Evolutionary conservation across 768 basidiomycete genomes (phyloP).

Genomic region (Daedalea quercina): DNA sequence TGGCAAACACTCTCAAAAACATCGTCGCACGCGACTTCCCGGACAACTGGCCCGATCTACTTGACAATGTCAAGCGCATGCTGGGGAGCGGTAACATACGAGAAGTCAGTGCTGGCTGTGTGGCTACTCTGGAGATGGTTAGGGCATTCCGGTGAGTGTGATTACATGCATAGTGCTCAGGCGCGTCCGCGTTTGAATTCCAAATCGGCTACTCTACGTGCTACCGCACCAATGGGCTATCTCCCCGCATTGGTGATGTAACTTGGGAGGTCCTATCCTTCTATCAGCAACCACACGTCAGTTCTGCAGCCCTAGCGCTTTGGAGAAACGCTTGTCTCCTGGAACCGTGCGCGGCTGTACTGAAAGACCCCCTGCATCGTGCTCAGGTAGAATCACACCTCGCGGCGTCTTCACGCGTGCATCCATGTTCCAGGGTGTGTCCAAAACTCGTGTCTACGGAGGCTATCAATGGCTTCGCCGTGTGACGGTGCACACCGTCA

Average conservation of each 20-base stretch:
- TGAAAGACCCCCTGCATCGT: too few species aligned
- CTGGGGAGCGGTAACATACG: constrained; percentile 57
- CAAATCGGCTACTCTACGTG: too few species aligned
- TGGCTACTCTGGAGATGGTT: constrained; percentile 72
- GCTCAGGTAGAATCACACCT: too few species aligned
- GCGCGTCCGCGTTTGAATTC: neutral
- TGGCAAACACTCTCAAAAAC: constrained; percentile 66
- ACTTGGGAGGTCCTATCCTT: too few species aligned
- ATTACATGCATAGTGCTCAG: neutral
- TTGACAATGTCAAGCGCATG: constrained; percentile 61
- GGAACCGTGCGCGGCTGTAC: too few species aligned
- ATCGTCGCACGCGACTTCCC: constrained; percentile 77
- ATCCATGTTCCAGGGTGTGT: too few species aligned
- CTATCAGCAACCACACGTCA: too few species aligned
- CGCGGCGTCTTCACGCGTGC: too few species aligned
- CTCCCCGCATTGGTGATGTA: too few species aligned
- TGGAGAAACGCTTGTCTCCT: too few species aligned
- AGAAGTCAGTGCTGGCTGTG: constrained; percentile 76
- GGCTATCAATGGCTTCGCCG: neutral
- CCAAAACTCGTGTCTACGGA: neutral
- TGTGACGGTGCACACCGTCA: neutral
- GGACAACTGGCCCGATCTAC: constrained; percentile 60
- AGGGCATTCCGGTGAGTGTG: constrained; percentile 61
- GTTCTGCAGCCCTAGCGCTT: too few species aligned
- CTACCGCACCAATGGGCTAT: too few species aligned